Evolutionary conservation across 1,139 yeast genomes (phyloP).

Genomic region (Kodamaea alishanica): DNA sequence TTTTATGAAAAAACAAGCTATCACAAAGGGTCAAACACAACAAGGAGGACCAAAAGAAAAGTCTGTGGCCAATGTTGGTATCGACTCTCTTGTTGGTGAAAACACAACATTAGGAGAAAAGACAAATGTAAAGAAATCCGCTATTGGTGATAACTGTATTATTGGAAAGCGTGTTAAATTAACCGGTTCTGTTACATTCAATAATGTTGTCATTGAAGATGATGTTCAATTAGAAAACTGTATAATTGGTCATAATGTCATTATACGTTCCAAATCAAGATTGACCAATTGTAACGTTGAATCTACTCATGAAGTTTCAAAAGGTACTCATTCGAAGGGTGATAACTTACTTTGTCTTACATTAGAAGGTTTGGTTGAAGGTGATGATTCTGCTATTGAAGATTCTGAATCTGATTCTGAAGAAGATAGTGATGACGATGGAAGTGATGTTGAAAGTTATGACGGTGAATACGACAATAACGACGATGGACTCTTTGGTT

Average conservation of each 20-base stretch:
- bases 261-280: slow-evolving; percentile 55
- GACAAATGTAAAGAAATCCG: slow-evolving; percentile 78
- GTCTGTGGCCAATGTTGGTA: slow-evolving; percentile 76
- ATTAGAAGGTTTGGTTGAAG: slow-evolving; percentile 48
- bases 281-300: slow-evolving; percentile 82
- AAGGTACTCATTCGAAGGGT: slow-evolving; percentile 69
- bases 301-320: slow-evolving; percentile 64
- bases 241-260: slow-evolving; percentile 69
- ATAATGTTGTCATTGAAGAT: slow-evolving; percentile 71
- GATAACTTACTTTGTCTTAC: slow-evolving; percentile 72
- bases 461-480: slow-evolving; percentile 48
- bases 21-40: slow-evolving; percentile 36
- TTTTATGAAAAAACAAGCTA: slow-evolving; percentile 54
- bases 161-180: slow-evolving; percentile 86
- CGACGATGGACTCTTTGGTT: slow-evolving; percentile 43
- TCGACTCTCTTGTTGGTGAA: slow-evolving; percentile 74
- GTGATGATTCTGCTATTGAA: slow-evolving; percentile 19
- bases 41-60: slow-evolving; percentile 47
- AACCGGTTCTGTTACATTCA: slow-evolving; percentile 78
- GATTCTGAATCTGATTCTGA: slow-evolving; percentile 23
- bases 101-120: slow-evolving; percentile 63
- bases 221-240: slow-evolving; percentile 88
- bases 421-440: slow-evolving; percentile 19
- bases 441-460: slow-evolving; percentile 29
- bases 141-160: slow-evolving; percentile 69